Evolutionary conservation across 1,139 yeast genomes (phyloP).

Genomic region (Yarrowia galli): DNA sequence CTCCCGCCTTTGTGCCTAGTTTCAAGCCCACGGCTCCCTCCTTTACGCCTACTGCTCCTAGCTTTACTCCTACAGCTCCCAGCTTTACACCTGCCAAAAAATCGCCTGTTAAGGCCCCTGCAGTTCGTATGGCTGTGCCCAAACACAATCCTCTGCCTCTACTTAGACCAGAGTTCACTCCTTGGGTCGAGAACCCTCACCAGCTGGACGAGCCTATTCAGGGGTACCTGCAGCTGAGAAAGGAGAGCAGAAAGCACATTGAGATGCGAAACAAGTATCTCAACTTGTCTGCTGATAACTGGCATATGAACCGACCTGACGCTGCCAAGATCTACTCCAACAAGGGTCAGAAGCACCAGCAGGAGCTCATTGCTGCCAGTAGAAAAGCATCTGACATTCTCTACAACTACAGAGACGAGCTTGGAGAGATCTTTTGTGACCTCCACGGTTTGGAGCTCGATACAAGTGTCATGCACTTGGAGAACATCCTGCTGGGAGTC

Average conservation of each 20-base stretch:
- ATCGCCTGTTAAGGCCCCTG: constrained; percentile 3
- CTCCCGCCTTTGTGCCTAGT: not conserved
- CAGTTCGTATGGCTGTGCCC: constrained; percentile 6
- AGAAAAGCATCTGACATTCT: constrained; percentile 46
- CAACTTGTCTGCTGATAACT: constrained; percentile 52
- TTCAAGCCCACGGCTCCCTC: not conserved
- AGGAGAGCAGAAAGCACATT: constrained; percentile 46
- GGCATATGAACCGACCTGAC: constrained; percentile 52
- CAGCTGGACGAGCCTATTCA: constrained; percentile 44
- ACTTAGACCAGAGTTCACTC: constrained; percentile 47
- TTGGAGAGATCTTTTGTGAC: constrained; percentile 51
- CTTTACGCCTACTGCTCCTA: constrained; percentile 5
- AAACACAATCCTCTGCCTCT: constrained; percentile 36
- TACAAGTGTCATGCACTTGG: constrained; percentile 51
- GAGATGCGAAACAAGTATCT: constrained; percentile 53
- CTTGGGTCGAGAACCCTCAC: constrained; percentile 49
- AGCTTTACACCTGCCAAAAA: constrained; percentile 14
- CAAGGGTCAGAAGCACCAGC: constrained; percentile 50
- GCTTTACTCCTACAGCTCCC: constrained; percentile 14
- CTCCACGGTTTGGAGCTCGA: constrained; percentile 53
- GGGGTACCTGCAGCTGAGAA: constrained; percentile 46
- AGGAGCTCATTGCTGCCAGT: constrained; percentile 46
- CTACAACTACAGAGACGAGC: constrained; percentile 43
- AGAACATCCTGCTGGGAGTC: constrained; percentile 45
- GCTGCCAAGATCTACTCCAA: constrained; percentile 52